phyloP scores from a whole-genome alignment of 2,329 filamentous ascomycete genomes.

The Dactylellina drechsleri region DNA sequence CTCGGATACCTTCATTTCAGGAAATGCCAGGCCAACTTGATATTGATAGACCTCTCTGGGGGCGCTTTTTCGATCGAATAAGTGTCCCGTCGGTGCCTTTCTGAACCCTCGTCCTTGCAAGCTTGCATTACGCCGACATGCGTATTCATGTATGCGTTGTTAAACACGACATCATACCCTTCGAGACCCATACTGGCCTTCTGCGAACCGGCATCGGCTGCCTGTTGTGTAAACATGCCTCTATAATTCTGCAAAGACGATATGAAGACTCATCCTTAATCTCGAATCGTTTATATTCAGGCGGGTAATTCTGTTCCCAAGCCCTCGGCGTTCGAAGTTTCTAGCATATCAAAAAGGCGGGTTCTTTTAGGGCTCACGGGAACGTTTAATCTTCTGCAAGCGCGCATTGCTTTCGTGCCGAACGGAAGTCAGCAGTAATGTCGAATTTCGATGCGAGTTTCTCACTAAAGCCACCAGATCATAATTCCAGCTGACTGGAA shows the following conservation, averaged over 20 bases:
- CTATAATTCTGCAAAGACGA: not conserved
- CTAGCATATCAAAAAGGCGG: conserved; percentile 38
- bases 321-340: conserved; percentile 40
- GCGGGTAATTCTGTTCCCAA: conserved; percentile 22
- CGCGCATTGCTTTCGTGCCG: conserved; percentile 26
- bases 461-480: conserved; percentile 9
- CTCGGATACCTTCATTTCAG: conserved; percentile 25
- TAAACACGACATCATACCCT: conserved; percentile 49
- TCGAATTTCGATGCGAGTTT: conserved; percentile 37
- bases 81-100: not conserved
- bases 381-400: conserved; percentile 16
- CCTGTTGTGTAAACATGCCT: conserved; percentile 36
- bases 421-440: conserved; percentile 15
- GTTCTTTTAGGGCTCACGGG: conserved; percentile 42
- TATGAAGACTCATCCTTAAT: conserved; percentile 29
- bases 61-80: not conserved
- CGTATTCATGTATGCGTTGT: conserved; percentile 50
- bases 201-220: conserved; percentile 43
- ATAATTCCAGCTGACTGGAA: not conserved
- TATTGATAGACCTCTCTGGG: conserved; percentile 34
- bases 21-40: conserved; percentile 40
- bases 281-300: conserved; percentile 17
- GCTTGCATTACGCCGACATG: conserved; percentile 6
- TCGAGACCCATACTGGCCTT: conserved; percentile 33
- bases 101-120: conserved; percentile 13